Evolutionary conservation across 2,329 filamentous ascomycete species (phyloP).

Genomic region (Beauveria sp.): DNA sequence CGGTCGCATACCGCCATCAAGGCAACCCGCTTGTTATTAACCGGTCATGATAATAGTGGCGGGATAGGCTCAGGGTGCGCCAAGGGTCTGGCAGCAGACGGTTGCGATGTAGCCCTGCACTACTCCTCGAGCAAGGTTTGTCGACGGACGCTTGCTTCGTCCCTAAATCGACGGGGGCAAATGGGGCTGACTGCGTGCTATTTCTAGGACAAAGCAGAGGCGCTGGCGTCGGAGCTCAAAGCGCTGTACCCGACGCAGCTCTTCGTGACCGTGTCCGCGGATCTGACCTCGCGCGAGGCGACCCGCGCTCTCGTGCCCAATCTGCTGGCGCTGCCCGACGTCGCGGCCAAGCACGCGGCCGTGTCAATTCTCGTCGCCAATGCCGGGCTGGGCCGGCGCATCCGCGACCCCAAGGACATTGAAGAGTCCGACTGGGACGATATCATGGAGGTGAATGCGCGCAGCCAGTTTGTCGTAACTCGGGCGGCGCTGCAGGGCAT

Average conservation of each 20-base stretch:
- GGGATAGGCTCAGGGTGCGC: constrained; percentile 28
- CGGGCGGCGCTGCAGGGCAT: constrained; percentile 55
- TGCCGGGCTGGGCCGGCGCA: constrained; percentile 58
- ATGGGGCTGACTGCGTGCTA: neutral
- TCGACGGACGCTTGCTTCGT: neutral
- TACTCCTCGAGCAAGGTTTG: constrained; percentile 25
- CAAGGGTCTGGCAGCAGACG: constrained; percentile 25
- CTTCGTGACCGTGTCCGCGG: constrained; percentile 20
- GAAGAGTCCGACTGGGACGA: constrained; percentile 56
- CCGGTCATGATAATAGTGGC: constrained; percentile 18
- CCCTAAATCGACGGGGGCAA: neutral
- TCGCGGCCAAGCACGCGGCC: constrained; percentile 19
- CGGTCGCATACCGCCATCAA: no score
- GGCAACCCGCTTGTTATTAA: neutral
- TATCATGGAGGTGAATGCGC: constrained; percentile 54
- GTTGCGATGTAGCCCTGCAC: constrained; percentile 28
- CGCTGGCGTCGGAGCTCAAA: constrained; percentile 20
- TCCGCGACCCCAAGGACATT: constrained; percentile 49
- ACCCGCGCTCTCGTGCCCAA: constrained; percentile 18
- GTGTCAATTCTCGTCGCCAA: constrained; percentile 54
- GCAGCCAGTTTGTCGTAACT: constrained; percentile 51
- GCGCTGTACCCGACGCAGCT: constrained; percentile 19
- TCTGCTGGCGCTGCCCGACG: constrained; percentile 14
- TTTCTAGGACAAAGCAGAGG: constrained; percentile 22
- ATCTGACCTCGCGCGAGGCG: constrained; percentile 20